Base-by-base conservation (phyloP, 345 rosid genomes). In the Eucalyptus globulus region DNA sequence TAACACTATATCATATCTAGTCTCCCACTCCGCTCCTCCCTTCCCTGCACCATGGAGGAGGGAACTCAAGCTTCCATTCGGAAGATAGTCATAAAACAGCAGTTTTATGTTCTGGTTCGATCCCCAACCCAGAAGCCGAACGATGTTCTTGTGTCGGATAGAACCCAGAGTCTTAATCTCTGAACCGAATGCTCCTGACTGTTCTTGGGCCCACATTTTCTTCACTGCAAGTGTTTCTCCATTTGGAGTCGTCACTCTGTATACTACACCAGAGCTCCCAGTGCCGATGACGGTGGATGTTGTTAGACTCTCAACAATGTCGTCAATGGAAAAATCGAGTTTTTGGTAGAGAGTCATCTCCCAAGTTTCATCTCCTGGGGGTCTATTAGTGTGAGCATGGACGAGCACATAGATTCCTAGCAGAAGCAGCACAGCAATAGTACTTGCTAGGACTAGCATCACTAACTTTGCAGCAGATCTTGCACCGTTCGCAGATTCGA, bases 221-320 rank as follows among this genome's bases (percentile, higher is more conserved):
- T 98, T 98, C 88, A 98, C 99, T 3, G 99, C 99, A 50, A 98
- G 89, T 5, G 95, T 94, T 87, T 95, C 98, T 9, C 98, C 98
- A 14, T 94, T 94, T 16, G 97, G 95, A 45, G 94, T 91, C 15
- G 92, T 93, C 76, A 97, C 96, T 89, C 93, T 93, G 91, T 97
- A 96, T 2, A 98, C 99, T 14, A 96, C 98, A 51, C 99, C 99
- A 10, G 99, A 98, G 93, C 99, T 97, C 40, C 99, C 99, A 0
- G 99, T 96, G 89, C 99, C 99, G 69, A 98, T 98, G 86, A 98
- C 98, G 83, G 95, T 97, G 0, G 97, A 91, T 31, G 99, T 94
- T 31, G 96, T 94, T 69, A 98, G 91, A 72, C 94, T 92, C 54
- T 88, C 86, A 34, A 98, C 92, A 65, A 96, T 91, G 90, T 95